These are phyloP conservation scores for Furcasterigmium sp. DNA, from an alignment of 2,329 filamentous ascomycete species.

Conservation along the genomic window DNA sequence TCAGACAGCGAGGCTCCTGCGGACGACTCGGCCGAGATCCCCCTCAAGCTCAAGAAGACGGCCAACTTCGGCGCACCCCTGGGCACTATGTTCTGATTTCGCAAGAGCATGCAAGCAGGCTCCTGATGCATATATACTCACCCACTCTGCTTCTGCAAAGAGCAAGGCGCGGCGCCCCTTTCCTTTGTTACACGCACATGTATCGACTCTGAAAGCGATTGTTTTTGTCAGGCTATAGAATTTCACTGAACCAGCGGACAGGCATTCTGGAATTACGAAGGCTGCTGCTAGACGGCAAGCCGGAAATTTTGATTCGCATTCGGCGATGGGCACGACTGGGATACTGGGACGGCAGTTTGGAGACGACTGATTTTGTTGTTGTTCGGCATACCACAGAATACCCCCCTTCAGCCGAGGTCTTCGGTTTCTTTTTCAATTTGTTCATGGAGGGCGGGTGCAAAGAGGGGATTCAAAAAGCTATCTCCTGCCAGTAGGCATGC, in stretches of 20 bases:
- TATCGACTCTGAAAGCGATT: background rate
- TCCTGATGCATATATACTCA: background rate
- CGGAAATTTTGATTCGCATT: background rate
- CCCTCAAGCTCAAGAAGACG: constrained; percentile 38
- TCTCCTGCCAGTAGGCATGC: too few species aligned
- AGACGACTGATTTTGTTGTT: background rate
- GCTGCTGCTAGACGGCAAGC: too few species aligned
- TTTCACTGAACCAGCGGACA: background rate
- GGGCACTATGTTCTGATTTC: constrained; percentile 10
- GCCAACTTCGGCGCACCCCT: constrained; percentile 22
- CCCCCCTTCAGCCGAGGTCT: background rate
- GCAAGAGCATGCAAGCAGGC: background rate
- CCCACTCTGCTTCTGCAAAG: background rate
- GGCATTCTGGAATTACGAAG: too few species aligned
- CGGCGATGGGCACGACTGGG: background rate
- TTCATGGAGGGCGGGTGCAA: too few species aligned
- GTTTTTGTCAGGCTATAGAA: background rate
- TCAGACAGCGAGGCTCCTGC: constrained; percentile 15
- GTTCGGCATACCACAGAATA: background rate
- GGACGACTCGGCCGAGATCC: constrained; percentile 33
- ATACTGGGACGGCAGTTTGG: background rate
- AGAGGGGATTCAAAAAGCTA: too few species aligned
- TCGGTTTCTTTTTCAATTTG: background rate
- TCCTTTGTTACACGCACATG: background rate
- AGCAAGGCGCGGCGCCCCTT: background rate